Evolutionary conservation across 345 rosid species (phyloP).

Genomic region (Citrus glauca): DNA sequence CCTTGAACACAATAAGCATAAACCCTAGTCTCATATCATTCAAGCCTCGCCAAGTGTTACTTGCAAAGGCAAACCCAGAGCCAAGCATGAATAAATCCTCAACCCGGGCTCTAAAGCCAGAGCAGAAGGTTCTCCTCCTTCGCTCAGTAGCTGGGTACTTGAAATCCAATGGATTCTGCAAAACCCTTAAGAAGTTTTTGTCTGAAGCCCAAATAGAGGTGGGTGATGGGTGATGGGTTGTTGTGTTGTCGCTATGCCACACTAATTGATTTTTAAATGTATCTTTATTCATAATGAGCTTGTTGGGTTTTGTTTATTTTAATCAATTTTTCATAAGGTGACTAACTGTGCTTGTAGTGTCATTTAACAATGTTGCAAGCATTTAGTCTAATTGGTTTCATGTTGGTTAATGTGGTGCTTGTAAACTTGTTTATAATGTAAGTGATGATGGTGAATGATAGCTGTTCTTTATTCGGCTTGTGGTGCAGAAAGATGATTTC

Average conservation of each 20-base stretch:
- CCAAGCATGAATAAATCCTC: background rate
- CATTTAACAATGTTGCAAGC: background rate
- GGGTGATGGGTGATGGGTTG: background rate
- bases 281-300: background rate
- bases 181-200: constrained; percentile 64
- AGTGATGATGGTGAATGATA: background rate
- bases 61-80: constrained; percentile 29
- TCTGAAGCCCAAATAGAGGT: constrained; percentile 68
- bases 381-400: background rate
- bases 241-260: too few species aligned
- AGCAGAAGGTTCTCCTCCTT: constrained; percentile 38
- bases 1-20: constrained; percentile 17
- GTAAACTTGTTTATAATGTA: background rate
- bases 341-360: background rate
- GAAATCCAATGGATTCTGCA: constrained; percentile 50
- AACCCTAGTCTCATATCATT: constrained; percentile 40
- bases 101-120: constrained; percentile 20
- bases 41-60: constrained; percentile 59
- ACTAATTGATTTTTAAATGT: background rate
- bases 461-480: background rate
- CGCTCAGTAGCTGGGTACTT: constrained; percentile 57
- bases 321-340: background rate
- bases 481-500: constrained; percentile 50
- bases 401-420: background rate
- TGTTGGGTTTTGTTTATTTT: background rate